These are phyloP conservation scores for Lactarius hengduanensis DNA, from an alignment of 768 basidiomycete genomes.

Conservation along the genomic window DNA sequence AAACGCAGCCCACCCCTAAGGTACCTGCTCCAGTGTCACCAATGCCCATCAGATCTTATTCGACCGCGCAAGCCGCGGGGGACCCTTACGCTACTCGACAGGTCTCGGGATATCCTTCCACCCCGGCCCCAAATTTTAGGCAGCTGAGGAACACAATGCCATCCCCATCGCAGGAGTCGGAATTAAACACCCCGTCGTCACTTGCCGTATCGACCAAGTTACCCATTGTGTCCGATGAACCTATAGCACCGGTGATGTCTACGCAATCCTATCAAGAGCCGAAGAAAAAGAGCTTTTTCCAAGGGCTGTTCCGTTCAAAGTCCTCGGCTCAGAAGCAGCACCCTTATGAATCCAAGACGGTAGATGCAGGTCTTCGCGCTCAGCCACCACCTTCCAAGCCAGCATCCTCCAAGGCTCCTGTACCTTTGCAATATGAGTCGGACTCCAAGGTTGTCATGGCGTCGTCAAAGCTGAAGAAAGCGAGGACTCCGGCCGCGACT, in stretches of 20 bases:
- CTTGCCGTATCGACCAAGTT: conserved; percentile 26
- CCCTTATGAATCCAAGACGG: conserved; percentile 1
- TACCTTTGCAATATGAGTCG: conserved; percentile 21
- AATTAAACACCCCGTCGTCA: conserved; percentile 29
- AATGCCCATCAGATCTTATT: conserved; percentile 23
- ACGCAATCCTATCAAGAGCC: conserved; percentile 28
- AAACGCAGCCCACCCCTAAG: conserved; percentile 21
- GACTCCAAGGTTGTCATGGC: conserved; percentile 16
- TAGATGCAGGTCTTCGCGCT: conserved; percentile 14
- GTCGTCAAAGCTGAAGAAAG: conserved; percentile 18
- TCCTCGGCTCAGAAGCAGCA: conserved; percentile 26
- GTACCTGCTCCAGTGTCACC: conserved; percentile 17
- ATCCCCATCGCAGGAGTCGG: conserved; percentile 28
- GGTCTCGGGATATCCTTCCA: conserved; percentile 22
- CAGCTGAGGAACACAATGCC: conserved; percentile 22
- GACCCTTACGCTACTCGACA: conserved; percentile 15
- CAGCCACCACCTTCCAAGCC: conserved; percentile 17
- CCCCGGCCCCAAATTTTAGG: conserved; percentile 8
- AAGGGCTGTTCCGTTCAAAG: conserved; percentile 29
- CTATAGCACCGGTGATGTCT: conserved; percentile 22
- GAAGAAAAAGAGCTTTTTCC: conserved; percentile 29
- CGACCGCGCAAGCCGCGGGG: conserved; percentile 14
- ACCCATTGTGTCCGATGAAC: conserved; percentile 23
- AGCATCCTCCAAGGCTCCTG: conserved; percentile 8
- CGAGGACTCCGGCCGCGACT: not conserved